phyloP scores from a whole-genome alignment of 108 stramenopile species.

The Fragilaria radians region DNA sequence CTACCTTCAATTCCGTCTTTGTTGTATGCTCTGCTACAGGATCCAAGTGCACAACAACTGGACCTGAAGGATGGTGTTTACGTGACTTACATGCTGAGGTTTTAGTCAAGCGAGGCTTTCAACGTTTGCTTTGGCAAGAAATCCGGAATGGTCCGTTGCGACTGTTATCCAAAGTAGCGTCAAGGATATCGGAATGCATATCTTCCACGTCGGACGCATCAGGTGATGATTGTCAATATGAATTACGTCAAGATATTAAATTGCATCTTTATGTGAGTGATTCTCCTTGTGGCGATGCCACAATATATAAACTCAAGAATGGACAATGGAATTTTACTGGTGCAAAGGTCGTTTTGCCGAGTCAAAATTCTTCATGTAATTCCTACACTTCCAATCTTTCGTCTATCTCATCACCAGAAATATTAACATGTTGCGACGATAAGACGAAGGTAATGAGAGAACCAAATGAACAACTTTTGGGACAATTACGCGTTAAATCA shows the following conservation, averaged over 20 bases:
- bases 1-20: too few relatives aligned
- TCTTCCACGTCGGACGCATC: neutral
- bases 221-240: slow-evolving; percentile 20
- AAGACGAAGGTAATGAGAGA: slow-evolving; percentile 48
- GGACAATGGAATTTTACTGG: slow-evolving; percentile 68
- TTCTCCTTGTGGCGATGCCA: slow-evolving; percentile 91
- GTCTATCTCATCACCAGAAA: too few relatives aligned
- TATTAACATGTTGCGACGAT: neutral
- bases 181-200: slow-evolving; percentile 1
- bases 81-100: slow-evolving; percentile 93
- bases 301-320: slow-evolving; percentile 64
- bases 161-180: neutral
- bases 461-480: slow-evolving; percentile 45
- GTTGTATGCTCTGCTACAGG: slow-evolving; percentile 75
- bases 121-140: slow-evolving; percentile 69
- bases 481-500: slow-evolving; percentile 79
- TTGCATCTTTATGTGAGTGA: slow-evolving; percentile 89
- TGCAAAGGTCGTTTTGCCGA: slow-evolving; percentile 67
- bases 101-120: slow-evolving; percentile 72
- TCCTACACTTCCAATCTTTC: too few relatives aligned
- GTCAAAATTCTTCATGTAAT: neutral
- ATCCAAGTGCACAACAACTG: slow-evolving; percentile 72
- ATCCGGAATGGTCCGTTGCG: slow-evolving; percentile 22
- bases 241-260: slow-evolving; percentile 33
- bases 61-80: slow-evolving; percentile 48